Conservation (phyloP, 1,139 yeast species). For the Geotrichum fermentans region DNA sequence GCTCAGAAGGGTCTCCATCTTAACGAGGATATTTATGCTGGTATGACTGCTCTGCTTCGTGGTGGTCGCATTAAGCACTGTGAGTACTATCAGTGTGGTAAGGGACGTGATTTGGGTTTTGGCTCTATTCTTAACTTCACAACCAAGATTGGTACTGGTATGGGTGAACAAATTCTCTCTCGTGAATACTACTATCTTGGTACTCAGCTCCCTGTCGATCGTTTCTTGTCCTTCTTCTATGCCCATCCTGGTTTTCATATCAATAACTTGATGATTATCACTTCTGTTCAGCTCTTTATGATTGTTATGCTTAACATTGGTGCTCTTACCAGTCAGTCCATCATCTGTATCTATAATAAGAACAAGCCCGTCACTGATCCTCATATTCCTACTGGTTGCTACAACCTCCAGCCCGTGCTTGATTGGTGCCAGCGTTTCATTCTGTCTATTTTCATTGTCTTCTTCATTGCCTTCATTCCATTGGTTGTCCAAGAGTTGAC, state of each 20-base stretch:
- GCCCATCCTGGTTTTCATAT: slow-evolving; percentile 99
- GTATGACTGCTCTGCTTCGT: slow-evolving; percentile 95
- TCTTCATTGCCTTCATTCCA: slow-evolving; percentile 95
- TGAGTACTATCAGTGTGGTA: slow-evolving; percentile 99
- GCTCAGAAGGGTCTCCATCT: slow-evolving; percentile 97
- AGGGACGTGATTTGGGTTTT: slow-evolving; percentile 99
- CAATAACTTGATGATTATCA: slow-evolving; percentile 90
- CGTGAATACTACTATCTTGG: slow-evolving; percentile 97
- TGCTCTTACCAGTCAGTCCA: slow-evolving; percentile 84
- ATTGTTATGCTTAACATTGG: slow-evolving; percentile 88
- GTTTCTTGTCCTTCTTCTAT: slow-evolving; percentile 94
- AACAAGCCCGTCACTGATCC: slow-evolving; percentile 83
- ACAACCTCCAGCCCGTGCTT: slow-evolving; percentile 81
- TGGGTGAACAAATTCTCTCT: slow-evolving; percentile 99
- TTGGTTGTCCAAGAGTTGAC: slow-evolving; percentile 93
- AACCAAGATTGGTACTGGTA: slow-evolving; percentile 99
- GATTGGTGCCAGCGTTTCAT: slow-evolving; percentile 98
- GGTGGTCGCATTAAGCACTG: slow-evolving; percentile 99
- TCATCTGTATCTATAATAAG: slow-evolving; percentile 76
- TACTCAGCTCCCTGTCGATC: slow-evolving; percentile 93
- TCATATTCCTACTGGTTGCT: slow-evolving; percentile 86
- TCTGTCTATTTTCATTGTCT: slow-evolving; percentile 94
- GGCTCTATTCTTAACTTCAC: slow-evolving; percentile 98
- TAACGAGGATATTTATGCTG: slow-evolving; percentile 99
- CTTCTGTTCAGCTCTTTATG: slow-evolving; percentile 90